Base-by-base conservation (phyloP, 176 grass and related monocot genomes). In the Pharus latifolius region DNA sequence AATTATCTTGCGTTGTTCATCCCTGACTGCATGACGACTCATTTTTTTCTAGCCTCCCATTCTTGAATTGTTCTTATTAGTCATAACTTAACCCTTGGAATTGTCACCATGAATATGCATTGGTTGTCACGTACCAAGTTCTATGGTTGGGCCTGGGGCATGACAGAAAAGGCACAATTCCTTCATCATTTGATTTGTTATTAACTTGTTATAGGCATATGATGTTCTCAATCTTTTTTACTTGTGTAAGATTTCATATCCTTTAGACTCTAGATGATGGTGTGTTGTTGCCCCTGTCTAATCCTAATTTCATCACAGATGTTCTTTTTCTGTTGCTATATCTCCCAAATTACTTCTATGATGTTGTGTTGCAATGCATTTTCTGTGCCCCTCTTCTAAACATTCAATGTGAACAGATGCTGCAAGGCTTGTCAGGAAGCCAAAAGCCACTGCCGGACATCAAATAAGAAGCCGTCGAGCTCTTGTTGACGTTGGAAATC, bases 401-500 rank as follows among this genome's bases (percentile, higher is more conserved):
- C 22, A 11, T 77, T 42, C 75, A 16, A 60, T 14, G 52, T 61
- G 45, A 63, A 45, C 59, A 87, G 84, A 64, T 60, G 66, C 13
- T 5, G 64, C 32, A 19, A 72, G 24, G 60, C 45, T 53, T 49
- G 46, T 53, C 51, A 87, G 51, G 73, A 76, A n/a, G 69, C 28
- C 75, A 34, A 40, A 60, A 50, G 8, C 56, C 7, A 60, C 14
- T 42, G 49, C 66, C 51, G 65, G 56, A 37, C 22, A 49, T 45
- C 64, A 46, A 53, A 37, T 47, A 63, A 75, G 54, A 69, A 41
- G 3, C 49, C 78, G 32, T 20, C 56, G 66, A 51, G 44, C 50
- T 0, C 78, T 78, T 52, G 43, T 9, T 0, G 72, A 87, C 23
- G 43, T 87, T 20, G 22, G 34, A 2, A 82, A 82, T 73, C 59